Evolutionary conservation across 148 eudicot genomes (phyloP).

Genomic region (Agrostemma githago): DNA sequence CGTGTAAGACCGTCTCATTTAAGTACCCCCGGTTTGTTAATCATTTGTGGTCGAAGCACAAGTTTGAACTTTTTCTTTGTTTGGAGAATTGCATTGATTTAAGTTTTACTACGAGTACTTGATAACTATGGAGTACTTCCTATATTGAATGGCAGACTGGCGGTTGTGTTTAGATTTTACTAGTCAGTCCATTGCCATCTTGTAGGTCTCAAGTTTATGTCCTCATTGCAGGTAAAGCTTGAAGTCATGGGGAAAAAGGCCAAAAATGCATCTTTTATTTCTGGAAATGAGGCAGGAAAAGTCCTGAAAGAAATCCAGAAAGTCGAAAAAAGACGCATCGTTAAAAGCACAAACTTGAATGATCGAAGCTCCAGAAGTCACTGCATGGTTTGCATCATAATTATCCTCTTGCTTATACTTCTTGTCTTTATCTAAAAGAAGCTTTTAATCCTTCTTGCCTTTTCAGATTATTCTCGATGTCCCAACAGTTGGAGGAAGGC

Average conservation of each 20-base stretch:
- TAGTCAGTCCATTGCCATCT: background rate
- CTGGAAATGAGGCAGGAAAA: slow-evolving; percentile 92
- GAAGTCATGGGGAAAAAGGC: slow-evolving; percentile 99
- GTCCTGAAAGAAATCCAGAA: slow-evolving; percentile 94
- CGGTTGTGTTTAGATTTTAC: too few species aligned
- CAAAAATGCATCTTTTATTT: slow-evolving; percentile 89
- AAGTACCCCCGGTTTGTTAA: background rate
- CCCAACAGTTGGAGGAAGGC: slow-evolving; percentile 92
- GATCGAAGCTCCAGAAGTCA: slow-evolving; percentile 97
- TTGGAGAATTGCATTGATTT: background rate
- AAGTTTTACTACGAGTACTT: background rate
- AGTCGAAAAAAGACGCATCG: slow-evolving; percentile 89
- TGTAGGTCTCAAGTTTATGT: background rate
- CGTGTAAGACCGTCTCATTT: too few species aligned
- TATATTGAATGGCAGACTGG: too few species aligned
- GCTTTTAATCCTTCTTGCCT: slow-evolving; percentile 3
- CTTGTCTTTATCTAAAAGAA: background rate
- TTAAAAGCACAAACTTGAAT: slow-evolving; percentile 84
- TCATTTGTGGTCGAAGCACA: background rate
- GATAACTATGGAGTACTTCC: too few species aligned
- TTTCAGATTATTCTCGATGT: slow-evolving; percentile 85
- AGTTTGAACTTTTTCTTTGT: background rate
- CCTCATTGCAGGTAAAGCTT: slow-evolving; percentile 56
- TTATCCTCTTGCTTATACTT: background rate
- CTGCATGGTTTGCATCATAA: slow-evolving; percentile 63